A percentile compares a stretch with the other conserved stretches of the same genome.
Conservation (phyloP, 2,329 filamentous ascomycete genomes). For the Ophiognomonia clavigignenti-juglandacearum region DNA sequence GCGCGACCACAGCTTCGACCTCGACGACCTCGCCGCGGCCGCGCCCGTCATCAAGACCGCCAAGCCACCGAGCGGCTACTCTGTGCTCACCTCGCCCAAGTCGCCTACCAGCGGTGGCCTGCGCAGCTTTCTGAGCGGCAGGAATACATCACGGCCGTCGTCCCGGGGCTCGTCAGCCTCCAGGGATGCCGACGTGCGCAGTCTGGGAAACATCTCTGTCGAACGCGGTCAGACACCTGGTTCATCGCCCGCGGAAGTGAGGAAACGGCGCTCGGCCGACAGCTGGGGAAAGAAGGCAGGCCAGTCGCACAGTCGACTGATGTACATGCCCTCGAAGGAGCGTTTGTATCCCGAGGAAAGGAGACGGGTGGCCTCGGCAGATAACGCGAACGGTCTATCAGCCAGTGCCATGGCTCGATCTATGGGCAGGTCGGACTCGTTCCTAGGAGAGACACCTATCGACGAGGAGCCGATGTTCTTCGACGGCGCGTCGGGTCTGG, state of each 20-base stretch:
- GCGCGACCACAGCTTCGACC: conserved; percentile 37
- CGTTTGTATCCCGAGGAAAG: conserved; percentile 59
- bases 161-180: conserved; percentile 46
- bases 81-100: conserved; percentile 61
- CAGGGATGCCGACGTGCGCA: conserved; percentile 52
- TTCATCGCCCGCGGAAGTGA: conserved; percentile 43
- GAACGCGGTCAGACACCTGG: conserved; percentile 43
- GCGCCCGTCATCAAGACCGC: conserved; percentile 76
- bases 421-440: conserved; percentile 36
- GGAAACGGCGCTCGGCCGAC: conserved; percentile 51
- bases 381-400: conserved; percentile 32
- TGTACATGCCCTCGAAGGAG: conserved; percentile 72
- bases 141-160: conserved; percentile 49
- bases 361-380: conserved; percentile 42
- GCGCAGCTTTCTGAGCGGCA: conserved; percentile 52
- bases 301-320: conserved; percentile 53
- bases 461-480: conserved; percentile 45
- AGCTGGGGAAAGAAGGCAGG: conserved; percentile 57
- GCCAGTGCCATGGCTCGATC: conserved; percentile 13
- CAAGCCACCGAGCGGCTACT: conserved; percentile 74
- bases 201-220: conserved; percentile 61
- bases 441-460: conserved; percentile 49
- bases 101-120: conserved; percentile 44
- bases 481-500: conserved; percentile 26
- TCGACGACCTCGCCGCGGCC: conserved; percentile 57